Base-by-base conservation (phyloP, 305 asterid genomes). In the Fraxinus sp. region DNA sequence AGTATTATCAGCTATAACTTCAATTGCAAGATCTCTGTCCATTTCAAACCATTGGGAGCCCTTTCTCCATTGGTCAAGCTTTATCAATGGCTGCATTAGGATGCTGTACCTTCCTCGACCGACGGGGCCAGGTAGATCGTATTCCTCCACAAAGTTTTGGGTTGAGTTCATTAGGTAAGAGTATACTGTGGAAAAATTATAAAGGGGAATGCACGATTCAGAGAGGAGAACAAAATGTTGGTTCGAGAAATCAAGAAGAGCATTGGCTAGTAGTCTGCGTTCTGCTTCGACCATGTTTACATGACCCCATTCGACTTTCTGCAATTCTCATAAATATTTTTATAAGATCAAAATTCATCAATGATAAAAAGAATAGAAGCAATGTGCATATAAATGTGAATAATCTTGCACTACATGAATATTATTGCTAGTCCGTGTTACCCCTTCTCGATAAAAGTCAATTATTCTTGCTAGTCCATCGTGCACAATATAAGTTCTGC, bases 21-120 rank as follows among this genome's bases (percentile, higher is more conserved):
- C 98, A 2, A 91, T 0, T 1, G 98, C 98, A 0, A 94, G 90
- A 13, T 57, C 80, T 7, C 98, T 82, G 33, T 92, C 93, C 76
- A 92, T 88, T 18, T 83, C 92, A 7, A 95, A 95, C 99, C 98
- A 94, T 64, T 96, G 98, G 62, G 98, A 91, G 20, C 98, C 99
- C 49, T 96, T 96, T 28, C 95, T 78, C 99, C 99, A 94, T 8
- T 93, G 89, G 0, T 80, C 7, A 3, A 91, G 78, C 20, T 37
- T 81, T 78, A 96, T 89, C 0, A 79, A 76, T 36, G 98, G 98
- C 9, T 74, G 62, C 98, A 96, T 93, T 1, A 2, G 49, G 16
- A 0, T 79, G 64, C 30, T 87, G 81, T 93, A 94, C 0, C 99
- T 88, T 10, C 99, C 98, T 0, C 89, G 92, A 0, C 97, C 99